phyloP scores from a whole-genome alignment of 768 basidiomycete species.

The Chalciporus pseudorubinellus region DNA sequence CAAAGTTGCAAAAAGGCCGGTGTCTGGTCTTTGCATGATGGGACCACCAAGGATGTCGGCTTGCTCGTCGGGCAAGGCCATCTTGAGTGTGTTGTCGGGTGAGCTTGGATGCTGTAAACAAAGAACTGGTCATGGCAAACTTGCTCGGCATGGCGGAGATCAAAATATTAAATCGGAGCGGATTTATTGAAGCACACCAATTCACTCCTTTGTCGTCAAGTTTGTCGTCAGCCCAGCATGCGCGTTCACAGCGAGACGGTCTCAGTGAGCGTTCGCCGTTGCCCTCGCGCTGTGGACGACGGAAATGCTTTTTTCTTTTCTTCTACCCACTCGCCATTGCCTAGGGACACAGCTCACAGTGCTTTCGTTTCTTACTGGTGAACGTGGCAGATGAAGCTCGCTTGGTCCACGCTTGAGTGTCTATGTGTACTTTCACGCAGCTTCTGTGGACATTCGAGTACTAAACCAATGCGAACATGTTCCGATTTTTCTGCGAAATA shows the following conservation, averaged over 20 bases:
- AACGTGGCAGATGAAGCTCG: slow-evolving; percentile 58
- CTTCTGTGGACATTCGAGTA: slow-evolving; percentile 69
- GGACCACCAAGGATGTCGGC: slow-evolving; percentile 71
- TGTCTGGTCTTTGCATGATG: slow-evolving; percentile 38
- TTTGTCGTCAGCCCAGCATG: background rate
- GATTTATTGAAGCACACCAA: background rate
- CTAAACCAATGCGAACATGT: slow-evolving; percentile 61
- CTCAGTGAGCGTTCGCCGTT: background rate
- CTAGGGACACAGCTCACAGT: slow-evolving; percentile 71
- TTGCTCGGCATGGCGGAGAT: slow-evolving; percentile 19
- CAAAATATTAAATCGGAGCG: slow-evolving; percentile 26
- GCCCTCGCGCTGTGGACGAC: background rate
- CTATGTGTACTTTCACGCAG: slow-evolving; percentile 40
- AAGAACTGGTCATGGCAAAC: slow-evolving; percentile 9
- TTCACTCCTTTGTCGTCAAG: background rate
- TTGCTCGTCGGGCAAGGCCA: slow-evolving; percentile 56
- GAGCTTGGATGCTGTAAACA: slow-evolving; percentile 25
- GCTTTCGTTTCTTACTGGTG: slow-evolving; percentile 82
- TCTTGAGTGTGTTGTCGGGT: slow-evolving; percentile 32
- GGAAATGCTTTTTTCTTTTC: background rate
- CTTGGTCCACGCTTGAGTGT: slow-evolving; percentile 80
- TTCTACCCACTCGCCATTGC: slow-evolving; percentile 62
- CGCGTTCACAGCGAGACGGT: background rate
- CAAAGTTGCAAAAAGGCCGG: slow-evolving; percentile 30
- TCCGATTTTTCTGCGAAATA: too few species aligned